phyloP scores from a whole-genome alignment of 108 stramenopile genomes.

The Mayamaea pseudoterrestris region DNA sequence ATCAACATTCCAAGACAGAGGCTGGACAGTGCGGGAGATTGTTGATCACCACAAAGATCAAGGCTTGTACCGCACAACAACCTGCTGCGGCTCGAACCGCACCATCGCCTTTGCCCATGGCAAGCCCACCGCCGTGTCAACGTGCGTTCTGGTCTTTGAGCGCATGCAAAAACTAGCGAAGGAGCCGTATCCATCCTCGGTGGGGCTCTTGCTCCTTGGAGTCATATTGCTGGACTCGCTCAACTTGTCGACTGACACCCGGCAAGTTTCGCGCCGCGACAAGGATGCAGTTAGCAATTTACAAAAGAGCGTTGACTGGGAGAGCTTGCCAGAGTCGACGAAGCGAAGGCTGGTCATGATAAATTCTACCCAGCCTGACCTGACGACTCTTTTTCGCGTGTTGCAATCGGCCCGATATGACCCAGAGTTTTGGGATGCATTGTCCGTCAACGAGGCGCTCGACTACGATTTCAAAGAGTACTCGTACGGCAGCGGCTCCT shows the following conservation, averaged over 20 bases:
- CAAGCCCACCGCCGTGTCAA: conserved; percentile 39
- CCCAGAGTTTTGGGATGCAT: conserved; percentile 44
- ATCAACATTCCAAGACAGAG: neutral
- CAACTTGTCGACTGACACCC: conserved; percentile 52
- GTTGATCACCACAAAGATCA: conserved; percentile 73
- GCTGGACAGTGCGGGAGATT: conserved; percentile 46
- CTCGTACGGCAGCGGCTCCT: conserved; percentile 8
- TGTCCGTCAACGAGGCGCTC: conserved; percentile 40
- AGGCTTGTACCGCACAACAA: conserved; percentile 26
- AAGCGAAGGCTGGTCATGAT: neutral
- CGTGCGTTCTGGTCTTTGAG: conserved; percentile 55
- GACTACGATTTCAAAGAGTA: conserved; percentile 66
- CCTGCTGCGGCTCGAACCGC: conserved; percentile 24
- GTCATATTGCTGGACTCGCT: conserved; percentile 73
- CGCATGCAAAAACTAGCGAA: conserved; percentile 4
- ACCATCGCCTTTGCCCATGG: conserved; percentile 48
- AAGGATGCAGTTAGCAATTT: conserved; percentile 40
- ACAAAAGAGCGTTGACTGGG: conserved; percentile 14
- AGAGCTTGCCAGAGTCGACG: conserved; percentile 2
- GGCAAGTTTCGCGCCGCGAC: conserved; percentile 65
- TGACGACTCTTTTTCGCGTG: conserved; percentile 31
- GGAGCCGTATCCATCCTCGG: neutral
- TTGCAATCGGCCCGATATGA: conserved; percentile 60
- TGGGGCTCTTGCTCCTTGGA: conserved; percentile 53
- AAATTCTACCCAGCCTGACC: conserved; percentile 12